Base-by-base conservation (phyloP, 73 alveolate genomes). In the Stentor coeruleus region DNA sequence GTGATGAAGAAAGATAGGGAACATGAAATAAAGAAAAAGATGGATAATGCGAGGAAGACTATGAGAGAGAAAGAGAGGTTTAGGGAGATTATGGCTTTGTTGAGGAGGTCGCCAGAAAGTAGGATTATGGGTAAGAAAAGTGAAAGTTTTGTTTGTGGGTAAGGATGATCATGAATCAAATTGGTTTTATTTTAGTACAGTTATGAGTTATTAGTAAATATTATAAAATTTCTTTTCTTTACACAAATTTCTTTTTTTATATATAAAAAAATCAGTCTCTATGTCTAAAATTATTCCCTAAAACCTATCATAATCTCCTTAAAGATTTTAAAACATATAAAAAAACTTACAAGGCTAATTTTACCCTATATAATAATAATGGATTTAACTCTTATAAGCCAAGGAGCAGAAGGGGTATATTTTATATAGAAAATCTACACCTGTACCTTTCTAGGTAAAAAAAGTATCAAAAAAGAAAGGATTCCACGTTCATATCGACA, bases 371-470 rank as follows among this genome's bases (percentile, higher is more conserved):
- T 66, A 66, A 66, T 66, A 66, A 33, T 28, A 26, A 66, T 66
- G 79, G 79, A 66, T 33, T 20, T 20, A 33, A 37, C n/a, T 26
- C 37, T 66, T 20, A 66, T 66, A 28, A 31, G 40, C 84, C 90
- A 95, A 85, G 99, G 99, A 0, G 99, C 99, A 28, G 99, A 95
- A 86, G 99, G 95, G 31, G 93, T 87, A 89, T 76, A 93, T 38
- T 88, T 84, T 80, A 28, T 86, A 55, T 88, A 93, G 28, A 82
- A 86, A 60, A 83, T 94, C 76, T 90, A 49, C 20, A 49, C 66
- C 20, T 49, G 66, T 49, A 49, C 28, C 28, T 49, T 49, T 49
- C 66, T 92, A 75, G 98, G 97, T n/a, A 88, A 87, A 85, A 86
- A 77, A 55, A 93, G 95, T 74, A 83, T 95, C 31, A 85, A 89